Evolutionary conservation across 2,329 filamentous ascomycete genomes (phyloP).

Genomic region (Claviceps purpurea): DNA sequence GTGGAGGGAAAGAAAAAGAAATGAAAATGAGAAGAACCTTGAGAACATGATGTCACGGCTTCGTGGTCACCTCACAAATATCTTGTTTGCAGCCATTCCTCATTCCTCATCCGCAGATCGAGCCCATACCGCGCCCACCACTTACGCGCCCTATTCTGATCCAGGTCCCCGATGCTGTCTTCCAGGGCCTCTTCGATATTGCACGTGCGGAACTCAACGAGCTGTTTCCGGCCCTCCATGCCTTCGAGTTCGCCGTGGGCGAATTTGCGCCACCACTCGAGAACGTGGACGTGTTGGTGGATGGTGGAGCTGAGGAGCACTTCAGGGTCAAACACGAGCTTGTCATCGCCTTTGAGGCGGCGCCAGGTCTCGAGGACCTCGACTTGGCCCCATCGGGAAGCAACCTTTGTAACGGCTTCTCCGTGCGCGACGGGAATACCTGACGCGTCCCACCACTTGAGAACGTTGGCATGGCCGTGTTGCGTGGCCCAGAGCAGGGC

Average conservation of each 20-base stretch:
- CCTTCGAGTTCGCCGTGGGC: conserved; percentile 40
- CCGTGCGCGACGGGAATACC: conserved; percentile 68
- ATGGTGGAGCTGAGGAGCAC: conserved; percentile 79
- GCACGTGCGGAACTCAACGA: conserved; percentile 86
- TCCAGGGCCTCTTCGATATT: conserved; percentile 92
- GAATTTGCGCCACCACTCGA: conserved; percentile 85
- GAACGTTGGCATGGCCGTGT: conserved; percentile 60
- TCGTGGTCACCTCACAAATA: conserved; percentile 23
- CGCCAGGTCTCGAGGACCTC: conserved; percentile 76
- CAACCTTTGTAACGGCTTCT: conserved; percentile 71
- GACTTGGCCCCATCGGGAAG: conserved; percentile 73
- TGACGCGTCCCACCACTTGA: conserved; percentile 80
- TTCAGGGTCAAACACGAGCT: conserved; percentile 65
- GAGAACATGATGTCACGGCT: not conserved
- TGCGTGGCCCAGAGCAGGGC: conserved; percentile 75
- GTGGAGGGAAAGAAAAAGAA: too few species aligned
- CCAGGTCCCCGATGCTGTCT: conserved; percentile 53
- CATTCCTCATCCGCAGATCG: conserved; percentile 68
- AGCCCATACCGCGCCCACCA: conserved; percentile 86
- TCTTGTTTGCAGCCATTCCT: conserved; percentile 80
- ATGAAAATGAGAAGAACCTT: too few species aligned
- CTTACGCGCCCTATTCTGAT: conserved; percentile 57
- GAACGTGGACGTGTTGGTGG: conserved; percentile 67
- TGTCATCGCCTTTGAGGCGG: conserved; percentile 47
- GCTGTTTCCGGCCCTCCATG: conserved; percentile 43